phyloP scores from a whole-genome alignment of 257 asterid genomes.

The Dorcoceras hygrometricum region DNA sequence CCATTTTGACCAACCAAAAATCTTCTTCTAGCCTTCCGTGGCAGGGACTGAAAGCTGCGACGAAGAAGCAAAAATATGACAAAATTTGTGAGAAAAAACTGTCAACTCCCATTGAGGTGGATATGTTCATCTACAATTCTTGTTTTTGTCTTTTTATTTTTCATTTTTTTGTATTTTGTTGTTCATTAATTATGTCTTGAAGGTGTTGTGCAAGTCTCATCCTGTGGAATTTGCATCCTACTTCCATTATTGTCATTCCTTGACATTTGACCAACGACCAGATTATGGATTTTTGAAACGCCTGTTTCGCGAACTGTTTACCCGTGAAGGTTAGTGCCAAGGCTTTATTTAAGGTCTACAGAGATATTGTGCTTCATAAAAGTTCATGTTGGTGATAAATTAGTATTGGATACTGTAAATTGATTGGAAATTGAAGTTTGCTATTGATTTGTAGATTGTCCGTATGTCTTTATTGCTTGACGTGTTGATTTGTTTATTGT shows the following conservation, averaged over 20 bases:
- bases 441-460: background rate
- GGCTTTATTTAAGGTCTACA: constrained; percentile 17
- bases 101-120: constrained; percentile 95
- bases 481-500: constrained; percentile 18
- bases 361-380: constrained; percentile 8
- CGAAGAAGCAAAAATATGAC: constrained; percentile 96
- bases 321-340: constrained; percentile 72
- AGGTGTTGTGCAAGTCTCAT: constrained; percentile 94
- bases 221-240: constrained; percentile 95
- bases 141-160: constrained; percentile 16
- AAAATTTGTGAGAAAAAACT: constrained; percentile 90
- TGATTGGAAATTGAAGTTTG: constrained; percentile 13
- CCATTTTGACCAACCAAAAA: constrained; percentile 30
- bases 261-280: constrained; percentile 94
- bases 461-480: constrained; percentile 10
- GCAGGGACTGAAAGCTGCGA: constrained; percentile 98
- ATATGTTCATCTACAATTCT: constrained; percentile 21
- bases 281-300: constrained; percentile 94
- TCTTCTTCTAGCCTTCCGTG: constrained; percentile 79
- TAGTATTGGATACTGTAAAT: constrained; percentile 7
- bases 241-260: constrained; percentile 90
- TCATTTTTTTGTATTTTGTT: background rate
- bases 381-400: constrained; percentile 13
- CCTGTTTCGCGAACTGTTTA: constrained; percentile 76
- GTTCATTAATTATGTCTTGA: constrained; percentile 22